These are phyloP conservation scores for Blastobotrys ciferrii DNA, from an alignment of 1,139 yeast genomes.

Conservation along the genomic window DNA sequence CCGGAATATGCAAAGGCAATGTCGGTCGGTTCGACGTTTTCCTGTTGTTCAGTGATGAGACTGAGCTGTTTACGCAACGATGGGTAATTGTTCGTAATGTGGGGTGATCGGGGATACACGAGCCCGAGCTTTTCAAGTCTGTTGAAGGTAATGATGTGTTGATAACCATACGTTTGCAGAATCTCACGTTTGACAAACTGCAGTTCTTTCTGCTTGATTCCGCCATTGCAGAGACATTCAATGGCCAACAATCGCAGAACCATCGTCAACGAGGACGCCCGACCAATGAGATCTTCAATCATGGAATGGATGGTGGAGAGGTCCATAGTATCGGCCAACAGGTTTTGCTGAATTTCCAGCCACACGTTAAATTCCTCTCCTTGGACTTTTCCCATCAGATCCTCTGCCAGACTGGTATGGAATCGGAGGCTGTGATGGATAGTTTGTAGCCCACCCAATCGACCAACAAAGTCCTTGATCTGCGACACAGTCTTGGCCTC, in stretches of 20 bases:
- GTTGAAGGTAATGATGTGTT: constrained; percentile 42
- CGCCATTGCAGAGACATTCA: constrained; percentile 60
- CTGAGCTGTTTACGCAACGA: constrained; percentile 30
- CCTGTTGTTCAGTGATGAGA: constrained; percentile 35
- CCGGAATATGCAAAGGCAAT: constrained; percentile 45
- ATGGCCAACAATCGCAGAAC: constrained; percentile 52
- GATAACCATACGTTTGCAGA: constrained; percentile 59
- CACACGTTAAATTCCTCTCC: constrained; percentile 51
- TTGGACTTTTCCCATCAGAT: constrained; percentile 54
- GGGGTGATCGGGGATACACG: constrained; percentile 33
- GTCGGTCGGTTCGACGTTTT: constrained; percentile 33
- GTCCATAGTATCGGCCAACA: constrained; percentile 56
- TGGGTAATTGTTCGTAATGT: constrained; percentile 34
- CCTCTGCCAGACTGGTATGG: constrained; percentile 77
- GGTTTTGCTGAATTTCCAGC: constrained; percentile 71
- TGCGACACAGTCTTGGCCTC: constrained; percentile 60
- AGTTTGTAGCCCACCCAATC: constrained; percentile 63
- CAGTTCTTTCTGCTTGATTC: constrained; percentile 60
- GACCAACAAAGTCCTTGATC: constrained; percentile 69
- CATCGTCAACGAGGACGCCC: constrained; percentile 40
- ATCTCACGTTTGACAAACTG: constrained; percentile 50
- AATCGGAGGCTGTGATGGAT: constrained; percentile 67
- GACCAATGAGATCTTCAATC: constrained; percentile 50
- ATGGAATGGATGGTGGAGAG: constrained; percentile 51
- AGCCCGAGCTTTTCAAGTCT: constrained; percentile 44